Conservation (phyloP, 768 basidiomycete genomes). For the Suillus paluster region DNA sequence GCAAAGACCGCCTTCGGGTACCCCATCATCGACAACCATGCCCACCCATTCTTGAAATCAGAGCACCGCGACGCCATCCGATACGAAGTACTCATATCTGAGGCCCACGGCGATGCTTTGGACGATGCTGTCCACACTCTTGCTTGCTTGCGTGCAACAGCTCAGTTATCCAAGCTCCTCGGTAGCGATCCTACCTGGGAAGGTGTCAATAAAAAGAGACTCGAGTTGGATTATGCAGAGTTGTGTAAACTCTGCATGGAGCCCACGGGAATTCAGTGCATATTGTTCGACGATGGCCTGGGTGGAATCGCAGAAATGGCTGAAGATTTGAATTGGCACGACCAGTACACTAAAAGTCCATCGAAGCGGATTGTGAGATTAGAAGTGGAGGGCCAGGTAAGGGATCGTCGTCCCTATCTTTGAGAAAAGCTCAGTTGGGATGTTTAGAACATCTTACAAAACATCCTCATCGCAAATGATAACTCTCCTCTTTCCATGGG, state of each 20-base stretch:
- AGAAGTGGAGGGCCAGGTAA: conserved; percentile 74
- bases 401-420: conserved; percentile 6
- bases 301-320: conserved; percentile 49
- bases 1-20: conserved; percentile 28
- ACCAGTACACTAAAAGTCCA: conserved; percentile 54
- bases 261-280: conserved; percentile 61
- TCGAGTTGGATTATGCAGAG: conserved; percentile 51
- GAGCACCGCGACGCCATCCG: conserved; percentile 49
- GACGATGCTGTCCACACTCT: conserved; percentile 59
- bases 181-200: conserved; percentile 55
- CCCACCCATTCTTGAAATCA: conserved; percentile 66
- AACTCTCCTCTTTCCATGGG: conserved; percentile 12
- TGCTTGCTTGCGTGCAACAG: conserved; percentile 60
- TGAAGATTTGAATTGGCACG: conserved; percentile 64
- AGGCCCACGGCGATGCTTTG: conserved; percentile 60
- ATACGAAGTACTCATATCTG: conserved; percentile 69
- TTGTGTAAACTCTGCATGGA: conserved; percentile 62
- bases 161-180: conserved; percentile 58
- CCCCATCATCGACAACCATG: conserved; percentile 80
- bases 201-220: conserved; percentile 53
- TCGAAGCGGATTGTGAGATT: conserved; percentile 70
- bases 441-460: conserved; percentile 20
- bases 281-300: conserved; percentile 78
- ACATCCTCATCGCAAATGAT: conserved; percentile 25
- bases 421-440: conserved; percentile 4